Evolutionary conservation across 352 stramenopile genomes (phyloP).

Genomic region (Globisporangium nagaii): DNA sequence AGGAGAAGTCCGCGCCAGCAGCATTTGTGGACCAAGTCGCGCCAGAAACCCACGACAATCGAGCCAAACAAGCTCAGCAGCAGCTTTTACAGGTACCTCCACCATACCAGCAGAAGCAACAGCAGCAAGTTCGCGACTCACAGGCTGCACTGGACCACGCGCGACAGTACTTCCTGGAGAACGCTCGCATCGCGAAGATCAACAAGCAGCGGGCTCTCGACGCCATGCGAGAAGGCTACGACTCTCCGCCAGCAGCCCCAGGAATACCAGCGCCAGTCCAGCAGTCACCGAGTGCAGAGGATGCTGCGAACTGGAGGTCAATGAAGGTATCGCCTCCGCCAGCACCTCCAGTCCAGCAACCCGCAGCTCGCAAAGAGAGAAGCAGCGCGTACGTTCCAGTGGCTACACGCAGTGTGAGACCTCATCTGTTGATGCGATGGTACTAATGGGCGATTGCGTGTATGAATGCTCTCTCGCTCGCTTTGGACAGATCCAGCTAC

Average conservation of each 20-base stretch:
- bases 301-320: neutral
- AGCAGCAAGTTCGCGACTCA: neutral
- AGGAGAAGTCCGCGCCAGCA: conserved; percentile 23
- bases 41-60: neutral
- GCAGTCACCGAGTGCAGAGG: neutral
- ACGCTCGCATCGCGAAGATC: conserved; percentile 15
- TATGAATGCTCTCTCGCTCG: neutral
- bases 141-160: conserved; percentile 2
- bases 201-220: conserved; percentile 24
- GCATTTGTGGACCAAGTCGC: conserved; percentile 16
- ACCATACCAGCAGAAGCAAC: neutral
- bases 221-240: conserved; percentile 3
- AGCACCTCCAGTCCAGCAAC: neutral
- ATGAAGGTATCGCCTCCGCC: neutral
- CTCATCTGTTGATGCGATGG: no score
- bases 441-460: no score
- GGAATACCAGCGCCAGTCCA: neutral
- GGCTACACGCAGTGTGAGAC: no score
- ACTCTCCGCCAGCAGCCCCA: neutral
- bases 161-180: conserved; percentile 18
- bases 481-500: conserved; percentile 18
- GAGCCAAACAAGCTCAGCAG: neutral
- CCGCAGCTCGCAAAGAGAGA: neutral
- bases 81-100: neutral
- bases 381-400: conserved; percentile 7